phyloP scores from a whole-genome alignment of 768 basidiomycete species.

The Leccinum barrowsii region DNA sequence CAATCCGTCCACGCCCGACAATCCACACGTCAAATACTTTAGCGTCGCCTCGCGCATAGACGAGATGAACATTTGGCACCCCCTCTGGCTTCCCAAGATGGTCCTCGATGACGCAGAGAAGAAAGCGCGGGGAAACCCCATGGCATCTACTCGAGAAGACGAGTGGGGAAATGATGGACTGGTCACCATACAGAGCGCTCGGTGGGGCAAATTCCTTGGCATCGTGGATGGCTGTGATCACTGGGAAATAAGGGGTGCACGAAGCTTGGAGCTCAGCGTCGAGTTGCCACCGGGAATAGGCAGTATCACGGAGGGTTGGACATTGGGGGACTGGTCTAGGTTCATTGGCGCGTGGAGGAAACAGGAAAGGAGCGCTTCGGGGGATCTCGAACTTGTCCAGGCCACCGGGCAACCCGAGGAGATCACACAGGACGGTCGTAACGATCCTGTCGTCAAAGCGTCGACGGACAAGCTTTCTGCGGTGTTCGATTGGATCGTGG shows the following conservation, averaged over 20 bases:
- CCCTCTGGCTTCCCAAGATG: slow-evolving; percentile 95
- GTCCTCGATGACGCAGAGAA: slow-evolving; percentile 85
- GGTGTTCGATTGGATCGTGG: slow-evolving; percentile 78
- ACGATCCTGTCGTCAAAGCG: slow-evolving; percentile 57
- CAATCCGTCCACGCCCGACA: slow-evolving; percentile 79
- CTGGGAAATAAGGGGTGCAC: slow-evolving; percentile 90
- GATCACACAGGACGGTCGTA: slow-evolving; percentile 30
- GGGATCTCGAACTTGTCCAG: slow-evolving; percentile 30
- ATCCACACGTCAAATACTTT: slow-evolving; percentile 84
- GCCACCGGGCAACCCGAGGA: slow-evolving; percentile 16
- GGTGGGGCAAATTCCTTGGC: slow-evolving; percentile 96
- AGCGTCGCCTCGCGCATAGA: slow-evolving; percentile 80
- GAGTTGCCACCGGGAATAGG: slow-evolving; percentile 53
- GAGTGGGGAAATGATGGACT: slow-evolving; percentile 89
- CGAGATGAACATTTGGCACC: slow-evolving; percentile 77
- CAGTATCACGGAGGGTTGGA: slow-evolving; percentile 40
- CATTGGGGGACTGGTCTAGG: slow-evolving; percentile 53
- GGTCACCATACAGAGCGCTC: slow-evolving; percentile 87
- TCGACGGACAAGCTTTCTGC: slow-evolving; percentile 71
- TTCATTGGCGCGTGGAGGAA: slow-evolving; percentile 61
- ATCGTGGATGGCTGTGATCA: slow-evolving; percentile 89
- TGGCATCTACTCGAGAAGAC: slow-evolving; percentile 37
- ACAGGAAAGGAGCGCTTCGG: slow-evolving; percentile 44
- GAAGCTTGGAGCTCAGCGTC: slow-evolving; percentile 68
- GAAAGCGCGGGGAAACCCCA: slow-evolving; percentile 46